Base-by-base conservation (phyloP, 345 rosid genomes). In the Brassica juncea region DNA sequence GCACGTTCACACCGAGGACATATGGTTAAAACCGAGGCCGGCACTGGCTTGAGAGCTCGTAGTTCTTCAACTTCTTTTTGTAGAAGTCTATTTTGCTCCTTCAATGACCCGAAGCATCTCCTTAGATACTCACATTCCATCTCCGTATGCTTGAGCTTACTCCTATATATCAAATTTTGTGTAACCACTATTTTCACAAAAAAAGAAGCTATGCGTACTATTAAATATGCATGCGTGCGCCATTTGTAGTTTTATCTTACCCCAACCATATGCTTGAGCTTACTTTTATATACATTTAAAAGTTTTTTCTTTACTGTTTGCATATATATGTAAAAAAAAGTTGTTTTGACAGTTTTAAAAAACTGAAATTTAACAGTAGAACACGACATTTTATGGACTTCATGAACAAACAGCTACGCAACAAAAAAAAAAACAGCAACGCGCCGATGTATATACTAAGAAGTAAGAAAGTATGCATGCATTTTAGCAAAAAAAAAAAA, bases 91-190 rank as follows among this genome's bases (percentile, higher is more conserved):
- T 90, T 90, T 81, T 90, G 88, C 68, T 86, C 88, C 35, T 84
- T 86, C 35, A 88, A 57, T 9, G 83, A 84, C 55, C 86, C 89
- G 47, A 87, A 90, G 68, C 92, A 86, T 82, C 85, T 86, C 84
- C 82, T 90, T 72, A 88, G 61, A 23, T 87, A 76, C 78, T 87
- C 88, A 71, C 85, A 87, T 58, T 90, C 88, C 74, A 81, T 83
- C 73, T 87, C 94, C 7, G 88, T 87, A 39, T 90, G 90, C 84
- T 88, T 88, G 85, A 90, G 84, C 84, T 88, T 90, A 65, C 87
- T 88, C 88, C 94, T 90, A 76, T 47, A 58, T 35, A 68, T 15
- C 28, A 69, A 52, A 52, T 55, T 44, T 47, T 34, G 37, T 67
- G 39, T 65, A 73, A n/a, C 25, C 25, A 23, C 25, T 23, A 23